A percentile compares a stretch with the other conserved stretches of the same genome.
These are phyloP conservation scores for Trametes pubescens DNA, from an alignment of 1,284 basidiomycete genomes.

Conservation along the genomic window DNA sequence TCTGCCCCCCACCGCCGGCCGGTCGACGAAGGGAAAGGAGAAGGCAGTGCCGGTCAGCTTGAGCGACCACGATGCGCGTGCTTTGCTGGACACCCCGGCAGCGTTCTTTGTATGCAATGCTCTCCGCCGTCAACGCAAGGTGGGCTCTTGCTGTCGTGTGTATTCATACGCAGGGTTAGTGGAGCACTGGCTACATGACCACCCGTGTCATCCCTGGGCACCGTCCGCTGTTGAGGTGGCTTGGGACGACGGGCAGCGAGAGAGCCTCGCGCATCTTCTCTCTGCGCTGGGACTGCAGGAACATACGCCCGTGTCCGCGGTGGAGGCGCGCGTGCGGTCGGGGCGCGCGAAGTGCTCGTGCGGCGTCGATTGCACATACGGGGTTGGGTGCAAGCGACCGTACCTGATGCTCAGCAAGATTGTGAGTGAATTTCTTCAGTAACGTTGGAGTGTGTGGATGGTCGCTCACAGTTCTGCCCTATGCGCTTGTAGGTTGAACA, in stretches of 20 bases:
- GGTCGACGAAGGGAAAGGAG: not conserved
- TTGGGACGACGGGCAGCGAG: not conserved
- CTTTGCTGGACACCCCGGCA: not conserved
- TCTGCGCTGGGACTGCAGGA: not conserved
- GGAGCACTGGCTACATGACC: not conserved
- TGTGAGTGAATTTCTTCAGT: not conserved
- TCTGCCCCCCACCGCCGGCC: not conserved
- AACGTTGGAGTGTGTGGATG: not conserved
- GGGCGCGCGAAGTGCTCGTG: constrained; percentile 4
- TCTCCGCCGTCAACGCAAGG: not conserved
- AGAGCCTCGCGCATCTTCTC: not conserved
- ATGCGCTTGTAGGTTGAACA: not conserved
- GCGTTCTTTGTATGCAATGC: not conserved
- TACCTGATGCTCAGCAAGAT: not conserved
- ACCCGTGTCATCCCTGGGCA: not conserved
- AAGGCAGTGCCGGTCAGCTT: not conserved
- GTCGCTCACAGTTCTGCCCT: not conserved
- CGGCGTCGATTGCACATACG: not conserved
- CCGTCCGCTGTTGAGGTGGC: not conserved
- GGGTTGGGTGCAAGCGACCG: not conserved
- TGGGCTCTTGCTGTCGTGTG: not conserved
- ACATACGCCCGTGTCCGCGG: not conserved
- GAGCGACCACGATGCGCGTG: not conserved
- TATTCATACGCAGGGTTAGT: not conserved
- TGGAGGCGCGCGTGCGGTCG: not conserved